Evolutionary conservation across 257 asterid genomes (phyloP).

Genomic region (Rubia yunnanensis): DNA sequence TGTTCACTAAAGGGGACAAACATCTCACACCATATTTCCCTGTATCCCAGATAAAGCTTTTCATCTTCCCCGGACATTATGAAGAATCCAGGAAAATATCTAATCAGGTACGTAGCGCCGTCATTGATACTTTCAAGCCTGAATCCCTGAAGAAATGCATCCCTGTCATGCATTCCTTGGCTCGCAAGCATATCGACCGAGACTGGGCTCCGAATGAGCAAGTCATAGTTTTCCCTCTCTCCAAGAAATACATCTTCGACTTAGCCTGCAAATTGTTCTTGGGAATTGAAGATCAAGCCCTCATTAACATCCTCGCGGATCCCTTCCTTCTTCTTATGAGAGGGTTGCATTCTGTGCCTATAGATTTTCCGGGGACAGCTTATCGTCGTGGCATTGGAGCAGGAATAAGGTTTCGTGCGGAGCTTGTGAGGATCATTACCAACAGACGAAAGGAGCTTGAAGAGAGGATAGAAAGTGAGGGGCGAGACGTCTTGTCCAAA

Average conservation of each 20-base stretch:
- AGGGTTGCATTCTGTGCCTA: conserved; percentile 36
- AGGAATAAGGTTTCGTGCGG: conserved; percentile 31
- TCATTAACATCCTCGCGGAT: no score
- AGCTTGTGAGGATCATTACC: conserved; percentile 30
- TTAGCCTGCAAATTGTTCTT: conserved; percentile 23
- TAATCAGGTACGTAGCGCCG: conserved; percentile 42
- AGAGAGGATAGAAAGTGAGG: conserved; percentile 45
- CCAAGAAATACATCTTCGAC: no score
- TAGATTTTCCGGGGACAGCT: conserved; percentile 46
- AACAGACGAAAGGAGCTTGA: conserved; percentile 32
- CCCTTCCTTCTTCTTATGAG: conserved; percentile 38
- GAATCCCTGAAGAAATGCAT: no score
- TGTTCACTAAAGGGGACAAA: conserved; percentile 52
- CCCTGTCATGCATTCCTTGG: no score
- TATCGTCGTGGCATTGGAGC: conserved; percentile 40
- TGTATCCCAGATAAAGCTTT: conserved; percentile 30
- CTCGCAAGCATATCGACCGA: no score
- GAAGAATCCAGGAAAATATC: conserved; percentile 32
- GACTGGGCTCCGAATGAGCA: no score
- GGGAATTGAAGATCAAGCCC: no score
- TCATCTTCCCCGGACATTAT: conserved; percentile 36
- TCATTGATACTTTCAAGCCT: conserved; percentile 43
- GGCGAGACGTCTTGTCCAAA: no score
- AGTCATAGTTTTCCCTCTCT: no score
- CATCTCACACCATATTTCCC: conserved; percentile 53